Evolutionary conservation across 331 rosid genomes (phyloP), one percentile per base, ranked within the genome.

Genomic region (Phaseolus coccineus): DNA sequence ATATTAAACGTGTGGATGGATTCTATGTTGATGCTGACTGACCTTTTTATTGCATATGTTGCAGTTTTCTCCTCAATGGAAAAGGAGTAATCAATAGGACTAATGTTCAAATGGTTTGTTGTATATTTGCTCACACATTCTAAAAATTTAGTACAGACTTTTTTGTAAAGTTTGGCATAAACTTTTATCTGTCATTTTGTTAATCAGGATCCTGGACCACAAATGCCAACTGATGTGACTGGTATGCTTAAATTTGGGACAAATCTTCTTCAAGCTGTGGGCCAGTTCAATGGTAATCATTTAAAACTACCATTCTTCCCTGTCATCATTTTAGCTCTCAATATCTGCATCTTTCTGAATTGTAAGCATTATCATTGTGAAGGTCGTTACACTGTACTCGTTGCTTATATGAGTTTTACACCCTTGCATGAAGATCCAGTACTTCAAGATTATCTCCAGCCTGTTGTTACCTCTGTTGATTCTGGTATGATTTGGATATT

Each of bases 31-130:
- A 64, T 71, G 76, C 87, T 88, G 83, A 62, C 73, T 58, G 73
- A 51, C 57, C 51, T 56, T 61, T 39, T 63, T 56, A 50, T 56
- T 69, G 70, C 39, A 52, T 48, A 6, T 58, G 24, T 76, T 86
- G 81, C 86, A 96, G 99, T 84, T 87, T 96, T 88, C 91, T 96
- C 84, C 81, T 96, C 67, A 96, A 96, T 82, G 99, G 99, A 77
- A 93, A 73, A 88, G 96, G 89, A 62, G 86, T 96, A 37, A 85
- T 81, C 30, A 77, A 74, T 70, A 87, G 99, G 85, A 90, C 81
- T 62, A 89, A 74, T 64, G 53, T 65, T 55, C 46, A 22, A 22
- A 83, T 88, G 99, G 99, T 93, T 84, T 72, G 93, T 87, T 74
- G 47, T 80, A 52, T 77, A 47, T 74, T 84, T 28, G 16, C 68